Evolutionary conservation across 495 filamentous ascomycete genomes (phyloP), one percentile per base, ranked within the genome.

Genomic region (Aspergillus sparsus): DNA sequence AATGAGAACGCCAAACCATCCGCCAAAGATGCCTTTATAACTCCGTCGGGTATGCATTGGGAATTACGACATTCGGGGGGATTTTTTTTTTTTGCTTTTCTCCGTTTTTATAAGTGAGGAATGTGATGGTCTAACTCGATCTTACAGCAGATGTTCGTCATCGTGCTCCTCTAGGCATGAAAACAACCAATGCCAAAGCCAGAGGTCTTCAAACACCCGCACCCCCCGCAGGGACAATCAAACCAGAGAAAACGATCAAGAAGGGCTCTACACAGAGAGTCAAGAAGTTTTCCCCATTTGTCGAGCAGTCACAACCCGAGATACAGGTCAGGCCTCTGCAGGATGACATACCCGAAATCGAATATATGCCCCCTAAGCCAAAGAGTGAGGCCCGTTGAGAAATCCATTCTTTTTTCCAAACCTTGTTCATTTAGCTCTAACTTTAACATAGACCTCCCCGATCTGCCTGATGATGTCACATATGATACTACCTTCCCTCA

Each of bases 141-240:
- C 6, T 46, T 39, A 33, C 57, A 47, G 27, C 58, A 90, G 89
- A 82, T 46, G 82, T 87, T 49, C 84, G 85, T 42, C 88, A 82
- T 49, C 87, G 92, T 61, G 92, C 94, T 41, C 87, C 90, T 5
- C 75, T 97, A 52, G 95, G 95, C 39, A 82, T 87, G 78, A 99
- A 99, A 74, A 98, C 93, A 0, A 97, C 94, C 45, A 99, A 99
- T 74, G 90, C 89, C 42, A 97, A 94, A 77, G 82, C 89, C 53
- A 89, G 81, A 66, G 82, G 82, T 5, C 81, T 87, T 39, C 85
- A 87, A 64, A 91, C 85, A 6, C 85, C 86, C 1, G 83, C 76
- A 32, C 79, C 79, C 9, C 74, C 76, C 39, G 62, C 66, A 35
- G 76, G 72, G 41, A 75, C 71, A n/a, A 66, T 73, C 55, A 80